Evolutionary conservation across 805 yeast species (phyloP).

Genomic region (Saturnispora saitoi): DNA sequence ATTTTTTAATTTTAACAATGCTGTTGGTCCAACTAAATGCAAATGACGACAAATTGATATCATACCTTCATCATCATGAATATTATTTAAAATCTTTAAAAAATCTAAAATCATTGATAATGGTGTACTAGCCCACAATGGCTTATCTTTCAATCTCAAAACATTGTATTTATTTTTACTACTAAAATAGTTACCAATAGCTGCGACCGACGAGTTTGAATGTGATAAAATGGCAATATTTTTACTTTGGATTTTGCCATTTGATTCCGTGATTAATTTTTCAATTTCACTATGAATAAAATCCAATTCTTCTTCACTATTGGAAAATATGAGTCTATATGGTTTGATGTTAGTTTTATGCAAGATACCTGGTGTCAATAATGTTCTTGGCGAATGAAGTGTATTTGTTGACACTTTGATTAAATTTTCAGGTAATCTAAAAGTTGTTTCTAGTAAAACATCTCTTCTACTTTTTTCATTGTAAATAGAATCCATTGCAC

Average conservation of each 20-base stretch:
- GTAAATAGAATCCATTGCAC: conserved; percentile 1
- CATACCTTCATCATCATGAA: conserved; percentile 22
- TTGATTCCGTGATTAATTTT: conserved; percentile 33
- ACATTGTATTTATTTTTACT: conserved; percentile 24
- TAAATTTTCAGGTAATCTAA: conserved; percentile 55
- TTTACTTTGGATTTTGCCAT: conserved; percentile 33
- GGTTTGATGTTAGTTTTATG: conserved; percentile 17
- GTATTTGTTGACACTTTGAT: conserved; percentile 33
- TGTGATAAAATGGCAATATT: conserved; percentile 49
- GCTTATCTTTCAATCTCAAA: conserved; percentile 34
- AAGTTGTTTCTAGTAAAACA: conserved; percentile 41
- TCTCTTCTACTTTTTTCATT: conserved; percentile 16
- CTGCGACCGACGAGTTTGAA: conserved; percentile 41
- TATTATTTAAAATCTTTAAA: conserved; percentile 33
- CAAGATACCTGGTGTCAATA: conserved; percentile 17
- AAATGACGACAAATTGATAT: conserved; percentile 20
- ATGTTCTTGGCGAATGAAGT: conserved; percentile 13
- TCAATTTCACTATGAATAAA: conserved; percentile 39
- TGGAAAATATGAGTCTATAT: conserved; percentile 21
- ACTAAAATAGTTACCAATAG: conserved; percentile 31
- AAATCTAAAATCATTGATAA: conserved; percentile 41
- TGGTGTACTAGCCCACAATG: conserved; percentile 43
- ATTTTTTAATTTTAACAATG: conserved; percentile 15
- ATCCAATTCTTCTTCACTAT: conserved; percentile 31
- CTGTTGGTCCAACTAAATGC: conserved; percentile 18